Evolutionary conservation across 495 filamentous ascomycete genomes (phyloP).

Genomic region (Neurospora pannonica): DNA sequence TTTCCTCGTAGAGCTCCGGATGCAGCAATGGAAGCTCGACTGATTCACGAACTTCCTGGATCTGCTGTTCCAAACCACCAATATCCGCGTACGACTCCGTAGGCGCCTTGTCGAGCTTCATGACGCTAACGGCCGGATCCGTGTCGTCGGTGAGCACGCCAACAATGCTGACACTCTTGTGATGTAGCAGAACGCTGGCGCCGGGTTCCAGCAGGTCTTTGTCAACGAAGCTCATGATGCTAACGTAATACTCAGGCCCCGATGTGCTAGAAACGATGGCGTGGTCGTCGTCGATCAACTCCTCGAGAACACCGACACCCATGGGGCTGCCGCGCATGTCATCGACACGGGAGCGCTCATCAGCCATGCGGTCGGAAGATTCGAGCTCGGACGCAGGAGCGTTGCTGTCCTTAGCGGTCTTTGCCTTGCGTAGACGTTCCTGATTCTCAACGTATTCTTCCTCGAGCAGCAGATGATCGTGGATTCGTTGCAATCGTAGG

Average conservation of each 20-base stretch:
- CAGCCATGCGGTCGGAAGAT: slow-evolving; percentile 68
- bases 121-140: slow-evolving; percentile 92
- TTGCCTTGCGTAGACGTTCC: slow-evolving; percentile 84
- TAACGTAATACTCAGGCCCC: slow-evolving; percentile 97
- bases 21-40: slow-evolving; percentile 94
- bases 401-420: slow-evolving; percentile 61
- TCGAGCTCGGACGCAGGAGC: slow-evolving; percentile 53
- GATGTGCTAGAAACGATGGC: slow-evolving; percentile 97
- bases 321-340: slow-evolving; percentile 98
- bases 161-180: slow-evolving; percentile 96
- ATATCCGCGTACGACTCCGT: slow-evolving; percentile 99
- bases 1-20: slow-evolving; percentile 97
- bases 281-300: slow-evolving; percentile 99
- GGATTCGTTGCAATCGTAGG: slow-evolving; percentile 95
- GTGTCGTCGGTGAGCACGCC: slow-evolving; percentile 95
- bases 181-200: slow-evolving; percentile 89
- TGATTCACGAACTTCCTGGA: slow-evolving; percentile 95
- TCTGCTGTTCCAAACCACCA: slow-evolving; percentile 88
- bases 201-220: slow-evolving; percentile 97
- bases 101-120: slow-evolving; percentile 99
- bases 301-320: slow-evolving; percentile 95
- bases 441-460: slow-evolving; percentile 99
- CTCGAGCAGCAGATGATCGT: slow-evolving; percentile 93
- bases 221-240: slow-evolving; percentile 99
- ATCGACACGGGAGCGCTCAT: slow-evolving; percentile 92